Evolutionary conservation across 2,329 filamentous ascomycete genomes (phyloP).

Genomic region (Pestalotiopsis sp.): DNA sequence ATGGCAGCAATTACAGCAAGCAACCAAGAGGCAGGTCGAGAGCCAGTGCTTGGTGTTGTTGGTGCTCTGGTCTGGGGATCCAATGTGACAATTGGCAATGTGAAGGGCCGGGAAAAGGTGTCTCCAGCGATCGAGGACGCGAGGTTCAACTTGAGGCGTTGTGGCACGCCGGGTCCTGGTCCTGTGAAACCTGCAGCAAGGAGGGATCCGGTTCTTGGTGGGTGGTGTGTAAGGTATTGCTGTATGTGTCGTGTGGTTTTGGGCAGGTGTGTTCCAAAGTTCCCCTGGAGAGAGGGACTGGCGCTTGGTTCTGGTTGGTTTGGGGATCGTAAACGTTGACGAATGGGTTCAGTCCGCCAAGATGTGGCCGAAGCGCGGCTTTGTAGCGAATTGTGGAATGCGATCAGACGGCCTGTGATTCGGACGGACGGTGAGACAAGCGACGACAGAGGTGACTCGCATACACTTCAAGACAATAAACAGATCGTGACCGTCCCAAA

Average conservation of each 20-base stretch:
- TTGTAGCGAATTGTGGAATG: background rate
- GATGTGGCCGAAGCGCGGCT: background rate
- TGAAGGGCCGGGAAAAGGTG: background rate
- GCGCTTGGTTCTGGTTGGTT: background rate
- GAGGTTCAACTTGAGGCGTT: background rate
- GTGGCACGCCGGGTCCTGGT: background rate
- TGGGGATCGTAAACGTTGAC: background rate
- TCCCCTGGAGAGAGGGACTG: background rate
- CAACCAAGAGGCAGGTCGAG: background rate
- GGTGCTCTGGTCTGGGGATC: background rate
- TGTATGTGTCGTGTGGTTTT: background rate
- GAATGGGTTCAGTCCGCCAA: background rate
- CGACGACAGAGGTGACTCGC: background rate
- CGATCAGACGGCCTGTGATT: background rate
- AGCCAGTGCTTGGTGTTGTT: background rate
- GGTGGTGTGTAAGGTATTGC: background rate
- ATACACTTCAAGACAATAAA: background rate
- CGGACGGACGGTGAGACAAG: background rate
- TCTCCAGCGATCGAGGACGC: background rate
- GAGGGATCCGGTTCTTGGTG: slow-evolving; percentile 3
- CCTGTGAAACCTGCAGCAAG: slow-evolving; percentile 1
- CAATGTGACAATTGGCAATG: background rate
- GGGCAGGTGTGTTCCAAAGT: background rate
- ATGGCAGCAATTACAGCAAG: background rate
- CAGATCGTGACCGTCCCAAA: background rate